Conservation (phyloP, 176 grass and related monocot species). For the Aegilops umbellulata region DNA sequence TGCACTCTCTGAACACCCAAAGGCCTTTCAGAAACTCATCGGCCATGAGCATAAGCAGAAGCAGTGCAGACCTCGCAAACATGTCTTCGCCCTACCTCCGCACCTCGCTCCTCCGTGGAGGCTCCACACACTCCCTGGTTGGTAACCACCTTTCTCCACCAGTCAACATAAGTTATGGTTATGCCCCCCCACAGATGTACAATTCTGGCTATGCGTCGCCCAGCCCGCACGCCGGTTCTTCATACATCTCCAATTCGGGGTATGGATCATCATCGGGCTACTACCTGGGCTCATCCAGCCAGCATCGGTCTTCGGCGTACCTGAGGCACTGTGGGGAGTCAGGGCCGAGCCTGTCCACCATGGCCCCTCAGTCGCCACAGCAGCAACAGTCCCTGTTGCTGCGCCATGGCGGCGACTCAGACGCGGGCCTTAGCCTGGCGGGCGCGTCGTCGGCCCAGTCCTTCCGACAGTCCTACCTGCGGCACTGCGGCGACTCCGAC, state of each 20-base stretch:
- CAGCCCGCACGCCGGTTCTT: slow-evolving; percentile 43
- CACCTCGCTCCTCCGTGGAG: not conserved
- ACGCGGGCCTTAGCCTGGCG: slow-evolving; percentile 33
- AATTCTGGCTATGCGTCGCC: slow-evolving; percentile 43
- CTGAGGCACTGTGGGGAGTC: slow-evolving; percentile 53
- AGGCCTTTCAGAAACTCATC: slow-evolving; percentile 47
- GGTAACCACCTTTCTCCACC: not conserved
- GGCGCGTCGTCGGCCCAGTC: slow-evolving; percentile 50
- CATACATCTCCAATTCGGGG: slow-evolving; percentile 52
- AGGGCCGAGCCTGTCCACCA: slow-evolving; percentile 54
- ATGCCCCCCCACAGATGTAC: slow-evolving; percentile 36
- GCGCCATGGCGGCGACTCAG: slow-evolving; percentile 42
- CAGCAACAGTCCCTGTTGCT: slow-evolving; percentile 46
- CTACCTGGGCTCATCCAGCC: slow-evolving; percentile 62
- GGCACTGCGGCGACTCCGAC: slow-evolving; percentile 57
- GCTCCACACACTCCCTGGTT: not conserved
- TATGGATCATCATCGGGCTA: slow-evolving; percentile 36
- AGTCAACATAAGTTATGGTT: slow-evolving; percentile 24
- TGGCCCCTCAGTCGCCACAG: slow-evolving; percentile 34
- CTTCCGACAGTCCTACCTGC: slow-evolving; percentile 70
- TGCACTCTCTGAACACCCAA: slow-evolving; percentile 39
- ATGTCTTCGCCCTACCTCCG: slow-evolving; percentile 40
- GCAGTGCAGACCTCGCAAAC: slow-evolving; percentile 47
- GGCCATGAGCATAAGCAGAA: slow-evolving; percentile 54
- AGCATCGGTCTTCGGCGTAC: slow-evolving; percentile 38